Percentiles rank a stretch among this genome's conserved stretches.
These are phyloP conservation scores for Ceratocystis eucalypticola DNA, from an alignment of 2,329 filamentous ascomycete species.

Conservation along the genomic window DNA sequence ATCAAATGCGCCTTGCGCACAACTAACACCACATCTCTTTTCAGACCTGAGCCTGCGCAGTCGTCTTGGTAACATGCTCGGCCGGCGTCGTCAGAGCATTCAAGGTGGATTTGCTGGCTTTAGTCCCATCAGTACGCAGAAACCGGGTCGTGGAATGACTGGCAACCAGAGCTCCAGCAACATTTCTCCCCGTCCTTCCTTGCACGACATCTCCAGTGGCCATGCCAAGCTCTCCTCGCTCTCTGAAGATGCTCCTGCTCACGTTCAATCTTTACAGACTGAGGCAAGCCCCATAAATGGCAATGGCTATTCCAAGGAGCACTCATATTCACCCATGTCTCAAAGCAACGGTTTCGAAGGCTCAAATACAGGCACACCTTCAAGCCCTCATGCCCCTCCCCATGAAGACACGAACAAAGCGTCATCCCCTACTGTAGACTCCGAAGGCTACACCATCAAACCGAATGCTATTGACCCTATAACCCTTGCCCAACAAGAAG, in stretches of 20 bases:
- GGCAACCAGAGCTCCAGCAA: constrained; percentile 46
- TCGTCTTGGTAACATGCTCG: constrained; percentile 56
- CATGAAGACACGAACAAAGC: constrained; percentile 19
- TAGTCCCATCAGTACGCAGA: constrained; percentile 42
- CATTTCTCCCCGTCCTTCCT: constrained; percentile 45
- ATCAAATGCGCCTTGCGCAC: neutral
- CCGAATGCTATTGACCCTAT: constrained; percentile 50
- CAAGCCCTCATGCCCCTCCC: neutral
- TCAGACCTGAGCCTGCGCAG: constrained; percentile 24
- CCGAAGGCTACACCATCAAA: constrained; percentile 66
- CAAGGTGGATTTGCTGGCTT: constrained; percentile 49
- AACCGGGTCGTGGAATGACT: constrained; percentile 42
- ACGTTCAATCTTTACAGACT: neutral
- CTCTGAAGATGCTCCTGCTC: constrained; percentile 38
- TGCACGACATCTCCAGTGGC: constrained; percentile 40
- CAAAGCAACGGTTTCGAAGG: neutral
- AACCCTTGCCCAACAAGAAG: constrained; percentile 58
- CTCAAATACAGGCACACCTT: neutral
- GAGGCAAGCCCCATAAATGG: neutral
- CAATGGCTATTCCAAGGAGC: constrained; percentile 28
- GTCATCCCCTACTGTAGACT: constrained; percentile 35
- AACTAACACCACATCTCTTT: neutral
- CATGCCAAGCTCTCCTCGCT: constrained; percentile 39
- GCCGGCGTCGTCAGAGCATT: constrained; percentile 51
- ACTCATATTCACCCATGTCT: constrained; percentile 29